Evolutionary conservation across 495 filamentous ascomycete genomes (phyloP).

Genomic region (Lasiosphaeris hirsuta): DNA sequence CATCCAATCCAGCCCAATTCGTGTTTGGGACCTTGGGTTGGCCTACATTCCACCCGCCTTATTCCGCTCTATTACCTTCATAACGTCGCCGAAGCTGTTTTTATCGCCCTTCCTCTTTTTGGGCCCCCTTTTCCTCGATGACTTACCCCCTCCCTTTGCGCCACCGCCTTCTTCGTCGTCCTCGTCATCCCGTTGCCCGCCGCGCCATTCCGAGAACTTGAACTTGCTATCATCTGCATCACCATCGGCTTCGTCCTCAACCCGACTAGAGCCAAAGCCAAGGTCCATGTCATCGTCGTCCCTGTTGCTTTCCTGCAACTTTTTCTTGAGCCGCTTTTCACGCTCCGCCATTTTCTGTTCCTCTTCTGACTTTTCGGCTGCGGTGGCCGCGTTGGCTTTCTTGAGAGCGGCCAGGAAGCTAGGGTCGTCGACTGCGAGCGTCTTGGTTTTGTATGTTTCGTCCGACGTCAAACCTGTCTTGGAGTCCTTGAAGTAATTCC

Average conservation of each 20-base stretch:
- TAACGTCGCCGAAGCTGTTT: constrained; percentile 75
- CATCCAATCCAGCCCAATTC: too few relatives aligned
- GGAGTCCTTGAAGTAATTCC: constrained; percentile 61
- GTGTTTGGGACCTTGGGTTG: not conserved
- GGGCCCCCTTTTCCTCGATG: constrained; percentile 65
- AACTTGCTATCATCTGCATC: constrained; percentile 50
- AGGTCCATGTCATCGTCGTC: constrained; percentile 93
- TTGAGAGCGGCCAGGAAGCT: constrained; percentile 78
- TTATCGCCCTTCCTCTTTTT: constrained; percentile 87
- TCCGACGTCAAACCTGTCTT: constrained; percentile 41
- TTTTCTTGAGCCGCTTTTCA: constrained; percentile 64
- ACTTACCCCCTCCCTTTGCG: constrained; percentile 48
- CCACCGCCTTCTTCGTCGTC: constrained; percentile 39
- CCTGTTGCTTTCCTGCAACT: constrained; percentile 71
- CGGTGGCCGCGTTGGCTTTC: constrained; percentile 72
- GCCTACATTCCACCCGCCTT: constrained; percentile 19
- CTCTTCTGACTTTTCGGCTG: constrained; percentile 43
- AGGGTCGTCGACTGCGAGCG: constrained; percentile 70
- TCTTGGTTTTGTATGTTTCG: constrained; percentile 47
- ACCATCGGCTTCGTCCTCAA: constrained; percentile 73
- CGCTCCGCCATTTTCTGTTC: constrained; percentile 46
- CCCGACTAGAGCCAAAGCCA: constrained; percentile 83
- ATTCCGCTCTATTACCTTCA: constrained; percentile 73
- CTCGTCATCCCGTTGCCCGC: constrained; percentile 47
- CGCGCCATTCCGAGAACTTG: constrained; percentile 64